Base-by-base conservation (phyloP, 2,329 filamentous ascomycete genomes). In the Microdochium bolleyi region DNA sequence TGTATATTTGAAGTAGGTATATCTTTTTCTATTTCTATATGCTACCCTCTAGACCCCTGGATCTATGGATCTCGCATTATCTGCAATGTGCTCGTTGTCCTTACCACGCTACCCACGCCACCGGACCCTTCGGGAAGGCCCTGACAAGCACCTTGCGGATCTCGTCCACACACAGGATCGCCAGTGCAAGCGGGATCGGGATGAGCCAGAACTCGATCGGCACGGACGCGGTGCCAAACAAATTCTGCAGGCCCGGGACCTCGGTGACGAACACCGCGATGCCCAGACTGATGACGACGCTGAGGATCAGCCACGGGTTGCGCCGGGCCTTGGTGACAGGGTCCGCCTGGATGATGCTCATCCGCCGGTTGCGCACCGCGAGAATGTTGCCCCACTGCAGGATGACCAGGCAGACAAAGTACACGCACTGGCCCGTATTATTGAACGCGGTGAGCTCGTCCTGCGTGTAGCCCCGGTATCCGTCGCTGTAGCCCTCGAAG, bases 221-320 rank as follows among this genome's bases (percentile, higher is more conserved):
- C 1, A 79, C 74, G 1, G 69, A 68, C 1, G 73, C 72, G 0
- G 77, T 80, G 2, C 67, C 66, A 51, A 80, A 79, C 7, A 80
- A 60, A 0, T 24, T 61, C 58, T 80, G 75, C 2, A 80, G 66
- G 0, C 75, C 75, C 0, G 75, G 76, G 0, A 73, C 74, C 53
- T 80, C 73, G 0, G 76, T 78, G 9, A 79, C 76, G 44, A 80
- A 79, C 9, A 80, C 65, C 7, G 77, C 77, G 54, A 80, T 79
- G 2, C 65, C 67, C 0, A 80, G 58, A 2, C 73, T 76, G 11
- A 78, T 70, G 4, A 70, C 44, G 56, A 77, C 74, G 38, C 73
- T 69, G 1, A 72, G 63, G 1, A 76, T 57, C 16, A 80, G 60
- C 75, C 74, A 78, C 0, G 73, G 74, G 53, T 80, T 80, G 14